These are phyloP conservation scores for Mallotus japonicus DNA, from an alignment of 441 rosid genomes.

Conservation along the genomic window DNA sequence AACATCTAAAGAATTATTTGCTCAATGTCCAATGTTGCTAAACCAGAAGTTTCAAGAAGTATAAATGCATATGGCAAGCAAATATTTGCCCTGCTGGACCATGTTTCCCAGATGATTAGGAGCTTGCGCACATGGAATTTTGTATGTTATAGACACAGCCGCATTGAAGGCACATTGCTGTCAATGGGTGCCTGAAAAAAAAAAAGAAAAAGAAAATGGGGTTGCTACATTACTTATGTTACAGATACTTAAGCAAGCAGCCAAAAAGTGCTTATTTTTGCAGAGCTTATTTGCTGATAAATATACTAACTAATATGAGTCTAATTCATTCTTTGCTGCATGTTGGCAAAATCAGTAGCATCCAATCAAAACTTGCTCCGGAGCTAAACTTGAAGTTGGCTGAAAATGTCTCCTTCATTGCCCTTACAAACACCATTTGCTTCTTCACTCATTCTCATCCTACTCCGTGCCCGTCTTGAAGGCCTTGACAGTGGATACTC, in stretches of 20 bases:
- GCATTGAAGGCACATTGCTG: too few species aligned
- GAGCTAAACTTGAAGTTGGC: conserved; percentile 17
- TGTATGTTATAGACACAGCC: background rate
- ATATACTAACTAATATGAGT: background rate
- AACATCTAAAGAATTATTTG: too few species aligned
- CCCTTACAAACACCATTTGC: conserved; percentile 25
- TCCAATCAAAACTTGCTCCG: background rate
- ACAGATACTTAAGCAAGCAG: background rate
- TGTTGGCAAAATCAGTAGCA: conserved; percentile 7
- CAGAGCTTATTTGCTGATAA: background rate
- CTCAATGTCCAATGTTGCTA: too few species aligned
- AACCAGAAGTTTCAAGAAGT: too few species aligned
- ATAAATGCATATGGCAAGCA: background rate
- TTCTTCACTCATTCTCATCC: conserved; percentile 19
- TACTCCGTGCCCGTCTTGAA: conserved; percentile 30
- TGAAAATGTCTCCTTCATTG: conserved; percentile 17
- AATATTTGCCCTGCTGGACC: background rate
- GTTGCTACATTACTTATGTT: background rate
- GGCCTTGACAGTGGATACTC: conserved; percentile 25
- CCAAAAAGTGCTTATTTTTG: background rate
- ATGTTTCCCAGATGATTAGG: background rate
- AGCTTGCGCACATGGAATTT: background rate
- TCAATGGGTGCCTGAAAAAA: background rate
- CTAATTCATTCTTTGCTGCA: background rate
- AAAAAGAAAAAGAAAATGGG: too few species aligned